Evolutionary conservation across 228 moss, liverwort and hornwort species (phyloP).

Genomic region (Sphagnum fallax): DNA sequence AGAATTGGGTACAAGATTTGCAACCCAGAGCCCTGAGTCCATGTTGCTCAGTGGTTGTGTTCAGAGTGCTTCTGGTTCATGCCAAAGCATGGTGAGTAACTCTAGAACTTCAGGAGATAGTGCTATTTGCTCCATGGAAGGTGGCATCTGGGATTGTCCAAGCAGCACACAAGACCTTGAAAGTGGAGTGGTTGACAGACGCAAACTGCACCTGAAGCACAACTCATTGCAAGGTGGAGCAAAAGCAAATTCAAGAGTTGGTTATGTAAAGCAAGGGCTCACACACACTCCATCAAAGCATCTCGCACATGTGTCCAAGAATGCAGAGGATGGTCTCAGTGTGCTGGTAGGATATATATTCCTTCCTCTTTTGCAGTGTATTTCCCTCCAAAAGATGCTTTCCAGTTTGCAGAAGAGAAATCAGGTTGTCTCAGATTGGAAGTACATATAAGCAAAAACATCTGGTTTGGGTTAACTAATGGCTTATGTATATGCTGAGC

Average conservation of each 20-base stretch:
- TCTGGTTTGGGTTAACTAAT: neutral
- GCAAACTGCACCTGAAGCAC: neutral
- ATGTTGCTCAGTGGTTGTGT: slow-evolving; percentile 34
- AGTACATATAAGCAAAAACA: neutral
- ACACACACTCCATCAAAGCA: slow-evolving; percentile 32
- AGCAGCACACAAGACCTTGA: neutral
- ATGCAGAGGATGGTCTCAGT: slow-evolving; percentile 36
- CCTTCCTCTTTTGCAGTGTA: neutral
- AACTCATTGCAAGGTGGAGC: slow-evolving; percentile 12
- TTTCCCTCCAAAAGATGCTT: neutral
- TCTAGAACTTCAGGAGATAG: slow-evolving; percentile 4
- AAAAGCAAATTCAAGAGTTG: slow-evolving; percentile 11
- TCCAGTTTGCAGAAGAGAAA: no score
- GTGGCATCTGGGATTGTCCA: slow-evolving; percentile 1
- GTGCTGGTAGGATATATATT: slow-evolving; percentile 24
- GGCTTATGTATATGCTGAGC: neutral
- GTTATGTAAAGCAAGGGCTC: slow-evolving; percentile 15
- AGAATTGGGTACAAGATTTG: slow-evolving; percentile 15
- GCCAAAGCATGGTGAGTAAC: slow-evolving; percentile 15
- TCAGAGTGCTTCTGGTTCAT: slow-evolving; percentile 25
- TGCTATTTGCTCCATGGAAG: slow-evolving; percentile 8
- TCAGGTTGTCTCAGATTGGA: neutral
- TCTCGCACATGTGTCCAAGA: slow-evolving; percentile 20
- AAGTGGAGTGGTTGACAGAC: neutral
- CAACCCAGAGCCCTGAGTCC: slow-evolving; percentile 28